Percentiles rank a stretch among this genome's conserved stretches.
These are phyloP conservation scores for Isoetes taiwanensis DNA, from an alignment of 75 land plant genomes.

Conservation along the genomic window DNA sequence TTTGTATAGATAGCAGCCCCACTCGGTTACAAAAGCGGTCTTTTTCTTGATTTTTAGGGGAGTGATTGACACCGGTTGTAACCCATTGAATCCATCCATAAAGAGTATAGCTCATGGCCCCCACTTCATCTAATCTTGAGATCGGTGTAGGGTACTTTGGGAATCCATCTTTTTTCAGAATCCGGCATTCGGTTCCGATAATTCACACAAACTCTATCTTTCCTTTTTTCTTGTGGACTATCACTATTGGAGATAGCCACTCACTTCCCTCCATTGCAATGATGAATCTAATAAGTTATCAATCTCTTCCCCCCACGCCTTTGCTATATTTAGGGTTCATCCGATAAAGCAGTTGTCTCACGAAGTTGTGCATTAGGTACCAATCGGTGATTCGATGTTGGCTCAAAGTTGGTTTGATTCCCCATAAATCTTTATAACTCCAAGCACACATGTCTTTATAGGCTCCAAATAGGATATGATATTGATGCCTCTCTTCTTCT, in stretches of 20 bases:
- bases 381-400: too few species aligned
- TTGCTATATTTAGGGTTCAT: too few species aligned
- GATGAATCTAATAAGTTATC: not conserved
- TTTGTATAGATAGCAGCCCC: not conserved
- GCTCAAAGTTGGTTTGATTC: too few species aligned
- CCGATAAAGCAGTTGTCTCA: too few species aligned
- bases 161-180: not conserved
- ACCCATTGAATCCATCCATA: constrained; percentile 7
- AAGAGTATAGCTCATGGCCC: constrained; percentile 10
- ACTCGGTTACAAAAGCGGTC: not conserved
- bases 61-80: not conserved
- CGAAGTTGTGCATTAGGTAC: too few species aligned
- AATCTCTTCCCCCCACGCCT: too few species aligned
- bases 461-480: too few species aligned
- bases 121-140: not conserved
- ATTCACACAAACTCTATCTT: not conserved
- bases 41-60: not conserved
- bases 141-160: not conserved
- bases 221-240: constrained; percentile 10
- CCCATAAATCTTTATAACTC: too few species aligned
- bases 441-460: too few species aligned
- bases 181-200: not conserved
- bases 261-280: not conserved
- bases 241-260: constrained; percentile 11
- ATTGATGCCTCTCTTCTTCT: too few species aligned